Percentiles rank a stretch among this genome's conserved stretches.
Evolutionary conservation across 2,329 filamentous ascomycete species (phyloP).

Genomic region (Claviceps maximensis): DNA sequence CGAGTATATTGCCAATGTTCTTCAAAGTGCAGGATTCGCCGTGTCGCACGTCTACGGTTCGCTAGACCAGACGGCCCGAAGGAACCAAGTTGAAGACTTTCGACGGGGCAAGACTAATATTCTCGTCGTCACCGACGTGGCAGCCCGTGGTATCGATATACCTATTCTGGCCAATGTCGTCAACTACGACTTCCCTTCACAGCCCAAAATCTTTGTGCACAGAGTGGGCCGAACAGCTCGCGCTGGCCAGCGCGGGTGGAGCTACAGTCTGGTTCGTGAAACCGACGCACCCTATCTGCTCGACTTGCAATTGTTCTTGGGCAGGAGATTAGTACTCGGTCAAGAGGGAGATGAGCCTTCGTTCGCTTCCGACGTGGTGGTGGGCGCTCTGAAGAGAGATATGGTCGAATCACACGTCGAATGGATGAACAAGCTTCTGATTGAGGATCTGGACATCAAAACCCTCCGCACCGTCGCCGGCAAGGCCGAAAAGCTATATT

Average conservation of each 20-base stretch:
- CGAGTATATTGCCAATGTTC: constrained; percentile 74
- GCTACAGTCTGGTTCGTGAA: constrained; percentile 81
- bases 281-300: constrained; percentile 83
- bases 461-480: constrained; percentile 58
- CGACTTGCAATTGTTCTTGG: constrained; percentile 87
- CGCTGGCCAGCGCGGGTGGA: constrained; percentile 87
- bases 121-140: constrained; percentile 90
- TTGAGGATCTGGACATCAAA: constrained; percentile 61
- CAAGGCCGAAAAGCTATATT: constrained; percentile 89
- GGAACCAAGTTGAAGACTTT: constrained; percentile 85
- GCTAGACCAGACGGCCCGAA: constrained; percentile 83
- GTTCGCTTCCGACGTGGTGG: constrained; percentile 70
- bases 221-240: constrained; percentile 90
- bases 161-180: constrained; percentile 92
- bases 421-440: constrained; percentile 67
- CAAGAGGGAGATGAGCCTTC: constrained; percentile 49
- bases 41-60: constrained; percentile 93
- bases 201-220: constrained; percentile 94
- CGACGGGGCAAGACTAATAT: constrained; percentile 74
- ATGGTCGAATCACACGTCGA: constrained; percentile 65
- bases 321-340: constrained; percentile 68
- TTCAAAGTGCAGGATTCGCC: constrained; percentile 70
- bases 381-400: constrained; percentile 63
- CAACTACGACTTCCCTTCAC: constrained; percentile 95
- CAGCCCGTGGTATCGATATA: constrained; percentile 94